Percentiles rank a stretch among this genome's conserved stretches.
phyloP scores from a whole-genome alignment of 1,284 basidiomycete species.

The Somion occarium region DNA sequence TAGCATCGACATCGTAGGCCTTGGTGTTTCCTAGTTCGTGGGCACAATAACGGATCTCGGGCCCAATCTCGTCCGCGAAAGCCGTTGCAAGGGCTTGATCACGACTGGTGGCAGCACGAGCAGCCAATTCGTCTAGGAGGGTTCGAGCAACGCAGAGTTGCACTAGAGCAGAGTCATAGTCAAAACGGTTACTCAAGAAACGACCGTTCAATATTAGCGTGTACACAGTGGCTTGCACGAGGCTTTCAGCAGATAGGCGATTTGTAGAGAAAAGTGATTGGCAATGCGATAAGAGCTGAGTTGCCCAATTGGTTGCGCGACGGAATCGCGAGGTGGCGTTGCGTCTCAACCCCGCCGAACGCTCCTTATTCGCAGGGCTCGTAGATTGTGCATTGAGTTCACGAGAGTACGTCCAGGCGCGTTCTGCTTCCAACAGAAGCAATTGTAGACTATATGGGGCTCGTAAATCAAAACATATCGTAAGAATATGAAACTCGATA shows the following conservation, averaged over 20 bases:
- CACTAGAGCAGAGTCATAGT: constrained; percentile 76
- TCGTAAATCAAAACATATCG: not conserved
- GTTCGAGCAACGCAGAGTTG: constrained; percentile 76
- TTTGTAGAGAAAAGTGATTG: constrained; percentile 53
- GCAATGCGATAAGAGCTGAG: constrained; percentile 72
- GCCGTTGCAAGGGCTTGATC: constrained; percentile 87
- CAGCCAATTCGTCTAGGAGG: constrained; percentile 71
- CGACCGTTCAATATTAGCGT: constrained; percentile 68
- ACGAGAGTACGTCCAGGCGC: constrained; percentile 89
- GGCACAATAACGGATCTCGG: constrained; percentile 89
- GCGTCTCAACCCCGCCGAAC: constrained; percentile 58
- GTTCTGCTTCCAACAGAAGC: constrained; percentile 84
- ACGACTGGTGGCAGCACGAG: constrained; percentile 69
- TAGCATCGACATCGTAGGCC: constrained; percentile 80
- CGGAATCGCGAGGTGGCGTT: constrained; percentile 80
- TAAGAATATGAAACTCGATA: constrained; percentile 13
- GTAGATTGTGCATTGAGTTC: constrained; percentile 62
- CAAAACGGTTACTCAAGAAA: constrained; percentile 69
- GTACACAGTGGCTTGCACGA: constrained; percentile 65
- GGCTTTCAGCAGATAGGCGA: constrained; percentile 50
- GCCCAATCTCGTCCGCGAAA: constrained; percentile 84
- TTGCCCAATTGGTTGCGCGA: constrained; percentile 81
- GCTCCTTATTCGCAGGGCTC: constrained; percentile 29
- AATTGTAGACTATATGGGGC: constrained; percentile 63
- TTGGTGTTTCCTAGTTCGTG: constrained; percentile 77